Evolutionary conservation across 164 flowering plant genomes (phyloP), one percentile per base, ranked within the genome.

Genomic region (Aristolochia californica): DNA sequence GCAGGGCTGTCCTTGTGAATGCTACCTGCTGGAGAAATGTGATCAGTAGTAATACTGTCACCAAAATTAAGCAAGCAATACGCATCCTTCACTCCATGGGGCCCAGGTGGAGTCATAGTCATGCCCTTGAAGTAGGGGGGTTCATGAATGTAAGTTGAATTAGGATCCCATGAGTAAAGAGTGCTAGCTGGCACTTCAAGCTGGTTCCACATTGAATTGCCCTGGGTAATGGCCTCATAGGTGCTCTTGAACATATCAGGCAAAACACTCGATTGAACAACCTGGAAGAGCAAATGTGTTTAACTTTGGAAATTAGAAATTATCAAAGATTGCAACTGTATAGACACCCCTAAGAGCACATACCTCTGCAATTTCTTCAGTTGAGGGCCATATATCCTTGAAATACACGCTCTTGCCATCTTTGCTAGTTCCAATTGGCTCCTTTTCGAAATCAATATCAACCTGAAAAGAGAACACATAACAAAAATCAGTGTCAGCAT

Each of bases 1-100:
- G 85, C 88, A 59, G 88, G 91, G 59, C 91, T 84, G 63, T 84
- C 91, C 74, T 79, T 84, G 66, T 82, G 81, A 68, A 83, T 84
- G 62, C 76, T 84, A 15, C 91, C 91, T 9, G 91, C 88, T 3
- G 91, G 91, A 53, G 86, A 84, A 27, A 84, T 84, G 57, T 84
- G 91, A 68, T 84, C 88, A 14, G 91, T 84, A 13, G 88, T 84
- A 21, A 83, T 84, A 57, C 88, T 84, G 74, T 84, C 91, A 50
- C 88, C 88, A 64, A 84, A 80, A 65, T 79, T 79, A 61, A 83
- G 75, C 74, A 83, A 70, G 73, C 91, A 84, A 57, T 77, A 83
- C 21, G 91, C 91, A 69, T 84, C 80, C 74, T 82, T 80, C 50
- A 84, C 90, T 53, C 80, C 75, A 67, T 70, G 79, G 22, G 88